Evolutionary conservation across 805 yeast species (phyloP).

Genomic region (Phaffomyces antillensis): DNA sequence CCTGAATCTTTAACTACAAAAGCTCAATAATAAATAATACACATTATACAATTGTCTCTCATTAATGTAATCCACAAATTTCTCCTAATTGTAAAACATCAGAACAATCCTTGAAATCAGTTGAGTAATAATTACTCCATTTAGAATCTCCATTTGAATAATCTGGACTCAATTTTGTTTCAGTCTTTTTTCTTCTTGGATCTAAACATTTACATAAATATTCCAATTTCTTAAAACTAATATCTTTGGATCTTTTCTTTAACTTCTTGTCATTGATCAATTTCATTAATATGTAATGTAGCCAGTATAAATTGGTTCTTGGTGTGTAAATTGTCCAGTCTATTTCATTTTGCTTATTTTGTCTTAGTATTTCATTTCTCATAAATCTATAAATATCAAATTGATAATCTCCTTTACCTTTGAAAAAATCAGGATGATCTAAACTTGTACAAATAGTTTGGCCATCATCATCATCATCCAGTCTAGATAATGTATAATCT

Average conservation of each 20-base stretch:
- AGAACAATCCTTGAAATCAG: conserved; percentile 20
- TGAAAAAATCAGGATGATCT: conserved; percentile 57
- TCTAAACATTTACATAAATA: conserved; percentile 28
- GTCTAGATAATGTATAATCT: conserved; percentile 52
- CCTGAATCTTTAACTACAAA: background rate
- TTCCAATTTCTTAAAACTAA: conserved; percentile 22
- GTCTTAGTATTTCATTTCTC: conserved; percentile 29
- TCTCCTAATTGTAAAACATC: conserved; percentile 19
- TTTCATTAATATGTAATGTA: conserved; percentile 51
- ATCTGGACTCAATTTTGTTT: conserved; percentile 8
- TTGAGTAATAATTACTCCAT: conserved; percentile 17
- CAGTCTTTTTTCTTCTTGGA: conserved; percentile 24
- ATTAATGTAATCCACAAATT: conserved; percentile 2
- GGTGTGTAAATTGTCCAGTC: conserved; percentile 44
- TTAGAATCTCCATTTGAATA: conserved; percentile 12
- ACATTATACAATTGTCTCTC: background rate
- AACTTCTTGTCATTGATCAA: conserved; percentile 36
- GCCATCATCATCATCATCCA: conserved; percentile 25
- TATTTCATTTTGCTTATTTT: conserved; percentile 22
- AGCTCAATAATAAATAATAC: background rate
- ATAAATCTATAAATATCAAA: conserved; percentile 54
- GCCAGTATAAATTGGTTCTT: conserved; percentile 54
- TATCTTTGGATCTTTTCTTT: conserved; percentile 17
- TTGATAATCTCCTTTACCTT: conserved; percentile 54
- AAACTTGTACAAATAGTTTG: conserved; percentile 42